Conservation (phyloP, 2,329 filamentous ascomycete species). For the Sarocladiaceae sp. region DNA sequence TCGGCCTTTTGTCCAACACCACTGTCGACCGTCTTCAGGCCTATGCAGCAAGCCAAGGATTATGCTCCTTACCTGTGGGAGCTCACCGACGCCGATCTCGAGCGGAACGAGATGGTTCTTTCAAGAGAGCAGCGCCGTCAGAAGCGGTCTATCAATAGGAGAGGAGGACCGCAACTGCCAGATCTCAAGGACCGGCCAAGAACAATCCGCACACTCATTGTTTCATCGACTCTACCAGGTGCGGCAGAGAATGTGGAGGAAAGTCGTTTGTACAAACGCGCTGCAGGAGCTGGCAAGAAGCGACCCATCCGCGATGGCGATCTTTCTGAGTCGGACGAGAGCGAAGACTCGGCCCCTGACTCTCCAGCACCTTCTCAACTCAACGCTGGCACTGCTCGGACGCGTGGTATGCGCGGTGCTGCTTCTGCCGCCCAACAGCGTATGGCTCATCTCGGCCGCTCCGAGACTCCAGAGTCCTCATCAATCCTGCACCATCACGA, state of each 20-base stretch:
- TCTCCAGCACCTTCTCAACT: slow-evolving; percentile 77
- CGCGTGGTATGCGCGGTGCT: slow-evolving; percentile 83
- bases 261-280: slow-evolving; percentile 80
- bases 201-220: slow-evolving; percentile 86
- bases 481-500: slow-evolving; percentile 62
- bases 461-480: slow-evolving; percentile 80
- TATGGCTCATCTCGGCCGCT: slow-evolving; percentile 77
- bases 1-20: slow-evolving; percentile 83
- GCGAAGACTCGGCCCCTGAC: slow-evolving; percentile 80
- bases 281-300: slow-evolving; percentile 56
- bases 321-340: slow-evolving; percentile 83
- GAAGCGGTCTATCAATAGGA: slow-evolving; percentile 90
- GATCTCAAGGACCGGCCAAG: slow-evolving; percentile 93
- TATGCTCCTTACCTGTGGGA: slow-evolving; percentile 93
- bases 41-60: slow-evolving; percentile 89
- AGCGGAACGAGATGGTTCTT: slow-evolving; percentile 87
- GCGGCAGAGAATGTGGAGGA: slow-evolving; percentile 77
- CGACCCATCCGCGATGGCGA: slow-evolving; percentile 60
- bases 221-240: slow-evolving; percentile 88
- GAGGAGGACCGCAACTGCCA: slow-evolving; percentile 88
- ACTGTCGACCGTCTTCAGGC: slow-evolving; percentile 76
- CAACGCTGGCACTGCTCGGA: slow-evolving; percentile 73
- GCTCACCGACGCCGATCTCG: slow-evolving; percentile 83
- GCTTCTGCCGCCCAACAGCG: slow-evolving; percentile 82
- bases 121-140: slow-evolving; percentile 90